These are phyloP conservation scores for Prototheca stagnorum DNA, from an alignment of 163 green algal genomes.

Conservation along the genomic window DNA sequence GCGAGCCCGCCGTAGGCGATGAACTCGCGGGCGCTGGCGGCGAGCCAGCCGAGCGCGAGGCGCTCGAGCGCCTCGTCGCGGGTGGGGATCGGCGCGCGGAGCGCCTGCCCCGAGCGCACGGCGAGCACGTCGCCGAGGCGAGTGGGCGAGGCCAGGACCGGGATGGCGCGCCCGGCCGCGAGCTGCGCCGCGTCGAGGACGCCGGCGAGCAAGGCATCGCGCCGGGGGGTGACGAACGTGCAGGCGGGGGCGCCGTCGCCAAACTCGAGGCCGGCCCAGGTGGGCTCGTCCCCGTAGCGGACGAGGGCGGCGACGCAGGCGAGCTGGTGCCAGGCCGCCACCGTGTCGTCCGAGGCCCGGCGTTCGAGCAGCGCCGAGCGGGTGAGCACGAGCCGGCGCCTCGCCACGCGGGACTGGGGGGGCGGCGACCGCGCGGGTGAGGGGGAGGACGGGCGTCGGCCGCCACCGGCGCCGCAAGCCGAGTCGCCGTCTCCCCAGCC, in stretches of 20 bases:
- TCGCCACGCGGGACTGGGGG: constrained; percentile 6
- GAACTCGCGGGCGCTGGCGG: constrained; percentile 12
- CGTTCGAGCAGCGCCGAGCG: constrained; percentile 46
- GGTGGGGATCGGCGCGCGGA: constrained; percentile 1
- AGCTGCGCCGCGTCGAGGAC: constrained; percentile 53
- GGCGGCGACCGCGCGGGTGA: neutral
- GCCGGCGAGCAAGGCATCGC: constrained; percentile 51
- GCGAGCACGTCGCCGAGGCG: constrained; percentile 35
- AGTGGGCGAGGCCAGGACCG: constrained; percentile 44
- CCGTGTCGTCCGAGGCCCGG: constrained; percentile 29
- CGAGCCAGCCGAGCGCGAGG: constrained; percentile 30
- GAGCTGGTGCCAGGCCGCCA: constrained; percentile 34
- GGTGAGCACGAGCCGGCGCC: constrained; percentile 45
- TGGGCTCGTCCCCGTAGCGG: constrained; percentile 39
- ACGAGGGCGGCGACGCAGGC: constrained; percentile 28
- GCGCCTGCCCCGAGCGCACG: constrained; percentile 2
- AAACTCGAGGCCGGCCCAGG: constrained; percentile 62
- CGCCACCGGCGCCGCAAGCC: no score
- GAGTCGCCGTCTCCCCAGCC: no score
- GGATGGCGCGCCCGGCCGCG: constrained; percentile 29
- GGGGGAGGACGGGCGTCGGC: no score
- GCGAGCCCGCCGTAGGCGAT: neutral
- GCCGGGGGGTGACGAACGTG: constrained; percentile 38
- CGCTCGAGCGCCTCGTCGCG: constrained; percentile 39
- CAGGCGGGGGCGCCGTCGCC: constrained; percentile 29